Percentiles rank a stretch among this genome's conserved stretches.
These are phyloP conservation scores for Pseudozyma tsukubaensis DNA, from an alignment of 1,284 basidiomycete species.

Conservation along the genomic window DNA sequence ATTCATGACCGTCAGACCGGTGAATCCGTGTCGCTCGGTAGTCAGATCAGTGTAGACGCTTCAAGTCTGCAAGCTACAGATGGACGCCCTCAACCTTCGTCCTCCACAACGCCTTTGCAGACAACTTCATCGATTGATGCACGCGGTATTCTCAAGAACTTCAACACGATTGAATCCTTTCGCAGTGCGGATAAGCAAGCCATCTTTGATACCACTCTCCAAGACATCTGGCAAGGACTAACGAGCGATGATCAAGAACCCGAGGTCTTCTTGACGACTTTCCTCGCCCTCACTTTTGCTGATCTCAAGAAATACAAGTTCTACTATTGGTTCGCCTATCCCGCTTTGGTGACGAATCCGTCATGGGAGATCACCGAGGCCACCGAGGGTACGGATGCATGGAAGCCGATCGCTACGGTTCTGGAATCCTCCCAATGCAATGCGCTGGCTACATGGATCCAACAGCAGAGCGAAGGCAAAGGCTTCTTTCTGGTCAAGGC, in stretches of 20 bases:
- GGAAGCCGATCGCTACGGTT: slow-evolving; percentile 14
- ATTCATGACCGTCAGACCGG: slow-evolving; percentile 81
- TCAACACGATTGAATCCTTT: slow-evolving; percentile 96
- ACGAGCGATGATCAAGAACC: slow-evolving; percentile 28
- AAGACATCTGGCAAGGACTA: slow-evolving; percentile 38
- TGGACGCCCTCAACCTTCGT: slow-evolving; percentile 53
- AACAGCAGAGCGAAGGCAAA: slow-evolving; percentile 10
- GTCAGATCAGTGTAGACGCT: slow-evolving; percentile 61
- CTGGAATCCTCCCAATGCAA: slow-evolving; percentile 4
- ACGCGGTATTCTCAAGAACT: slow-evolving; percentile 79
- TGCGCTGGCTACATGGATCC: slow-evolving; percentile 15
- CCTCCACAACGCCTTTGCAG: slow-evolving; percentile 70
- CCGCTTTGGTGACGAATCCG: slow-evolving; percentile 77
- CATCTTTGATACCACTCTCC: slow-evolving; percentile 73
- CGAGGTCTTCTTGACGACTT: slow-evolving; percentile 74
- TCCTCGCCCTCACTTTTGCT: slow-evolving; percentile 90
- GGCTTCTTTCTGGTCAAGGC: slow-evolving; percentile 50
- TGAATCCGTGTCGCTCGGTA: slow-evolving; percentile 56
- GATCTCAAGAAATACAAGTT: slow-evolving; percentile 98
- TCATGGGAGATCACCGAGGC: slow-evolving; percentile 74
- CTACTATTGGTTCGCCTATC: slow-evolving; percentile 98
- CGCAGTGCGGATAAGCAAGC: slow-evolving; percentile 86
- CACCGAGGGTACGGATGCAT: slow-evolving; percentile 56
- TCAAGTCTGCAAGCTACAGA: slow-evolving; percentile 70
- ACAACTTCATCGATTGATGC: slow-evolving; percentile 1